Base-by-base conservation (phyloP, 371 early-diverging fungal species). In the Synchytrium microbalum region DNA sequence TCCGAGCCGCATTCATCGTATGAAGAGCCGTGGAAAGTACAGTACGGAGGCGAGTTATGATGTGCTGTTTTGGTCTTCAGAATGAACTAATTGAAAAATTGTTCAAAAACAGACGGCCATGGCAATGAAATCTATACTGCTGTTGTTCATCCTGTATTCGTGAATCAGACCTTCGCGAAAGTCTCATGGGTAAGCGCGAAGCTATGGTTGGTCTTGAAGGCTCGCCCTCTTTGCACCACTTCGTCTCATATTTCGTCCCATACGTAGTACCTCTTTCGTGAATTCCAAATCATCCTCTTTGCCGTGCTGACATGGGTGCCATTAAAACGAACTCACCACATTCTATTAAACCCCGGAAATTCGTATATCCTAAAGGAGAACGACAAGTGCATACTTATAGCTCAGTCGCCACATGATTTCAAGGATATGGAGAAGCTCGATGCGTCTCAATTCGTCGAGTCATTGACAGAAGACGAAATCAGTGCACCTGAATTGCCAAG, bases 231-330 rank as follows among this genome's bases (percentile, higher is more conserved):
- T n/a, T n/a, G 38, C 19, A 29, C 58, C 0, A 38, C 64, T 0
- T 28, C 51, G 54, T 52, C 25, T 24, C 38, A 33, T 25, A 14
- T 29, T 31, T n/a, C 59, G 16, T 59, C 31, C 16, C 14, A 23
- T 23, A 25, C 32, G 10, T 54, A 80, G 75, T 77, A 82, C 61
- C 63, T 85, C 14, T 90, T 74, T 67, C 74, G 76, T 14, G 87
- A 90, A 68, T 88, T 86, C 58, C 90, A 90, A 71, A 80, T 83
- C 2, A 80, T 87, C 23, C 64, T 87, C 64, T 80, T 88, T 74
- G 88, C 83, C 27, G 74, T 87, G 16, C 82, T 83, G 29, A 69
- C 74, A 0, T 61, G 31, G 14, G 54, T 74, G 13, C 54, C 25
- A 2, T 32, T 31, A 2, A 59, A 19, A 38, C 46, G 19, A 10